Evolutionary conservation across 2,329 filamentous ascomycete species (phyloP).

Genomic region (Scedosporium boydii): DNA sequence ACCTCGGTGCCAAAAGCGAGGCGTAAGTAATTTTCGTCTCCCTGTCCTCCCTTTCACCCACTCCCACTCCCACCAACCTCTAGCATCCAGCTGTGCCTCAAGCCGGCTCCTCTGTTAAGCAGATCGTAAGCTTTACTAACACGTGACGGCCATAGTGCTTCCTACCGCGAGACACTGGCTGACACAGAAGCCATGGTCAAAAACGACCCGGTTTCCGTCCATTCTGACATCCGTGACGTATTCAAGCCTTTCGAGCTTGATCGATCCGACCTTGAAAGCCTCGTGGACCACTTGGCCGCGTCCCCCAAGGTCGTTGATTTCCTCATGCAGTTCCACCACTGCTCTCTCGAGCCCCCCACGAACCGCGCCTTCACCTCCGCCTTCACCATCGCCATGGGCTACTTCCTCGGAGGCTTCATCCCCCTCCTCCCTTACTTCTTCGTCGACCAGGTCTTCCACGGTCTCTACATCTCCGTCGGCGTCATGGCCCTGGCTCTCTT

Average conservation of each 20-base stretch:
- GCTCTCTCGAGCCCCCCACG: conserved; percentile 23
- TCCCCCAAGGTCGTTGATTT: conserved; percentile 3
- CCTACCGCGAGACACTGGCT: conserved; percentile 11
- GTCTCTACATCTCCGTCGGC: conserved; percentile 48
- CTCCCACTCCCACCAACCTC: background rate
- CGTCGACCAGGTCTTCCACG: conserved; percentile 31
- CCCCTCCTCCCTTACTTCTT: conserved; percentile 63
- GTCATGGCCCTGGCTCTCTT: conserved; percentile 54
- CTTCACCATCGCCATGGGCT: conserved; percentile 56
- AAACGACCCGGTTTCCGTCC: conserved; percentile 28
- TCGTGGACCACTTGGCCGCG: conserved; percentile 35
- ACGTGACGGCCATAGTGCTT: conserved; percentile 6
- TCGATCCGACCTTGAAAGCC: conserved; percentile 27
- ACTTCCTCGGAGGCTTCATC: conserved; percentile 62
- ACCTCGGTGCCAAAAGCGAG: conserved; percentile 56
- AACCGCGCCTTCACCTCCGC: conserved; percentile 45
- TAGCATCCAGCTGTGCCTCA: background rate
- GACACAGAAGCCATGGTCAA: background rate
- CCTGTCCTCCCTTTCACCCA: background rate
- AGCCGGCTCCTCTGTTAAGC: background rate
- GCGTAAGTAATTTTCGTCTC: conserved; percentile 8
- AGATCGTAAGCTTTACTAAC: background rate
- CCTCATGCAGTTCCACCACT: conserved; percentile 36
- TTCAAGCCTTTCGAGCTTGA: conserved; percentile 41
- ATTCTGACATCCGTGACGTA: conserved; percentile 38